Conservation (phyloP, 352 stramenopile species). For the Pythium aquatile region DNA sequence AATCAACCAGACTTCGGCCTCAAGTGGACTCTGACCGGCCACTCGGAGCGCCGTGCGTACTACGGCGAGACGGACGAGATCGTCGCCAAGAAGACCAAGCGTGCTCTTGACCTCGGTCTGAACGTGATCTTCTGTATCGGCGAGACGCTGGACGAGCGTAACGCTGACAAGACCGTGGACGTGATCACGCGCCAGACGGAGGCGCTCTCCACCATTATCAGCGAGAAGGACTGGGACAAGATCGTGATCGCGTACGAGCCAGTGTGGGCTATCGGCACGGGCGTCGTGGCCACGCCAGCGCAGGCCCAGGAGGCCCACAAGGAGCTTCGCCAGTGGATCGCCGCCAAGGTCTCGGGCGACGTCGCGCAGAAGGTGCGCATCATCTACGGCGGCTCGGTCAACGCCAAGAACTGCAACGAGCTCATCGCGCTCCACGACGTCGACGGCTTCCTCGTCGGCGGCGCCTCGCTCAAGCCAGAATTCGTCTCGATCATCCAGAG, state of each 20-base stretch:
- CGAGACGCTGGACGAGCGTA: conserved; percentile 91
- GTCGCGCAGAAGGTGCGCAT: conserved; percentile 81
- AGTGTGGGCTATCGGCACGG: conserved; percentile 98
- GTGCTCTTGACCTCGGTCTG: conserved; percentile 86
- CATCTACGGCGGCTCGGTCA: conserved; percentile 94
- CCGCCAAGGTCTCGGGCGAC: conserved; percentile 51
- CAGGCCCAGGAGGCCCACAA: conserved; percentile 94
- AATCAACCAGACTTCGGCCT: conserved; percentile 53
- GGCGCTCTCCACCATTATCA: conserved; percentile 85
- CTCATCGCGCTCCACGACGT: conserved; percentile 86
- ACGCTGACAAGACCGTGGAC: conserved; percentile 87
- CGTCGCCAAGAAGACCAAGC: conserved; percentile 94
- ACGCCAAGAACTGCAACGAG: conserved; percentile 85
- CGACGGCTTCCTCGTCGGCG: conserved; percentile 94
- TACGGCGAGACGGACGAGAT: conserved; percentile 92
- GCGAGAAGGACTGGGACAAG: conserved; percentile 69
- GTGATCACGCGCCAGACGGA: conserved; percentile 96
- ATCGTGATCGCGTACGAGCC: conserved; percentile 97
- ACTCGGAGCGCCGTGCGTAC: conserved; percentile 92
- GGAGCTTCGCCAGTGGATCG: conserved; percentile 80
- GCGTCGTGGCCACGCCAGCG: conserved; percentile 93
- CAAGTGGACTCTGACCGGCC: conserved; percentile 85
- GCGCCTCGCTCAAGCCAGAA: conserved; percentile 92
- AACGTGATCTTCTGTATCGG: conserved; percentile 97
- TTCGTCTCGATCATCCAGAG: conserved; percentile 87